Percentiles rank a stretch among this genome's conserved stretches.
Conservation (phyloP, 768 basidiomycete genomes). For the Termitomyces sp. region DNA sequence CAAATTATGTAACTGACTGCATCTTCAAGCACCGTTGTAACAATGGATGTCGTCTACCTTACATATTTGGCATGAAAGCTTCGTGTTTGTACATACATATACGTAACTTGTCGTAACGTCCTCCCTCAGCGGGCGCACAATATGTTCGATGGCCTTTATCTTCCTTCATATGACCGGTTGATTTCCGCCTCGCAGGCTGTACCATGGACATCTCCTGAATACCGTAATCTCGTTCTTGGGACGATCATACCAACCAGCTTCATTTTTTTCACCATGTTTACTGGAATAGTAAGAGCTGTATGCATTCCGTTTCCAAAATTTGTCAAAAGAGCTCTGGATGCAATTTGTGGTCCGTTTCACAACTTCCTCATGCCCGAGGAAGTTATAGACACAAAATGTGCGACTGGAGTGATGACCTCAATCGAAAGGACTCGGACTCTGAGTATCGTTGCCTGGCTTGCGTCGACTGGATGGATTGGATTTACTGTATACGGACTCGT, state of each 20-base stretch:
- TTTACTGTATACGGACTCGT: constrained; percentile 28
- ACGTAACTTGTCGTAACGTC: neutral
- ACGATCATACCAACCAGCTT: constrained; percentile 22
- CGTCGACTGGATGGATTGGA: constrained; percentile 37
- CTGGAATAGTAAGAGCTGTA: constrained; percentile 19
- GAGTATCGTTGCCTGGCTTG: constrained; percentile 29
- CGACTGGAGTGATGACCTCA: constrained; percentile 18
- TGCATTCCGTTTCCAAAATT: constrained; percentile 18
- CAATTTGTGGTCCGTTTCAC: constrained; percentile 35
- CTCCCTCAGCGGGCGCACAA: neutral
- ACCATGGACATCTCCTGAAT: neutral
- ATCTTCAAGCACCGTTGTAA: no score
- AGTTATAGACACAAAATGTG: constrained; percentile 32
- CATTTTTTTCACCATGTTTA: constrained; percentile 22
- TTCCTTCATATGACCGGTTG: neutral
- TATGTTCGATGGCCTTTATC: neutral
- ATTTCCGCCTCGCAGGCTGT: neutral
- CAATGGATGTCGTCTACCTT: no score
- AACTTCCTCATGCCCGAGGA: constrained; percentile 50
- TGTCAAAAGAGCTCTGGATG: constrained; percentile 15
- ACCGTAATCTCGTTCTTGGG: constrained; percentile 5
- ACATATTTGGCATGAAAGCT: neutral
- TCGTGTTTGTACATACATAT: neutral
- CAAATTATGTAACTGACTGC: neutral
- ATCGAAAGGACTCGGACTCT: constrained; percentile 27